Conservation (phyloP, 73 alveolate genomes). For the Paramecium pentaurelia region DNA sequence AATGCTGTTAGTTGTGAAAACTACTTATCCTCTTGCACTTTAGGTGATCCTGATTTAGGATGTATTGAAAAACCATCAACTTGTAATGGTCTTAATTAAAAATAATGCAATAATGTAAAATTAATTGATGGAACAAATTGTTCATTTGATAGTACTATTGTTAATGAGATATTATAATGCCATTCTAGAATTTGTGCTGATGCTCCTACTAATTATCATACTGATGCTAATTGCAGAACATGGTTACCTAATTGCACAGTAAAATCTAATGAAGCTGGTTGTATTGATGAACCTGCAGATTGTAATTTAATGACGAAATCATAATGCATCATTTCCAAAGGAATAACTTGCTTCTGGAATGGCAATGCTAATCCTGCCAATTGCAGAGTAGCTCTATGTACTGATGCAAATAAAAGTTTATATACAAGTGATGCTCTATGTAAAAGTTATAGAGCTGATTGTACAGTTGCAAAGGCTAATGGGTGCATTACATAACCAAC, state of each 20-base stretch:
- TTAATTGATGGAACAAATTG: not conserved
- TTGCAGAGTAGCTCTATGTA: not conserved
- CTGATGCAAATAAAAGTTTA: not conserved
- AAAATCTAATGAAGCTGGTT: not conserved
- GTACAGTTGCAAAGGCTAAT: not conserved
- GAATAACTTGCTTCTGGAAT: not conserved
- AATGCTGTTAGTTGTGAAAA: not conserved
- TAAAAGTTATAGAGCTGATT: not conserved
- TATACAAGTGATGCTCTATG: not conserved
- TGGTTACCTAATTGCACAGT: not conserved
- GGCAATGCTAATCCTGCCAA: not conserved
- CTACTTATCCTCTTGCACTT: not conserved
- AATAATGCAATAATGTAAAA: not conserved
- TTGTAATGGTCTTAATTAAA: not conserved
- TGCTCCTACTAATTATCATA: not conserved
- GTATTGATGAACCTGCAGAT: not conserved
- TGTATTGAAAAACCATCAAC: not conserved
- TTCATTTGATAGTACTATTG: not conserved
- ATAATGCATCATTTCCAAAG: not conserved
- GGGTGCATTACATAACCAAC: not conserved
- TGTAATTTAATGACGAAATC: not conserved
- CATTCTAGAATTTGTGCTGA: not conserved
- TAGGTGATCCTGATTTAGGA: not conserved
- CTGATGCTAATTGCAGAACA: constrained; percentile 5
- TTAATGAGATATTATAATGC: not conserved